Base-by-base conservation (phyloP, 2,329 filamentous ascomycete genomes). In the Triangularia setosa region DNA sequence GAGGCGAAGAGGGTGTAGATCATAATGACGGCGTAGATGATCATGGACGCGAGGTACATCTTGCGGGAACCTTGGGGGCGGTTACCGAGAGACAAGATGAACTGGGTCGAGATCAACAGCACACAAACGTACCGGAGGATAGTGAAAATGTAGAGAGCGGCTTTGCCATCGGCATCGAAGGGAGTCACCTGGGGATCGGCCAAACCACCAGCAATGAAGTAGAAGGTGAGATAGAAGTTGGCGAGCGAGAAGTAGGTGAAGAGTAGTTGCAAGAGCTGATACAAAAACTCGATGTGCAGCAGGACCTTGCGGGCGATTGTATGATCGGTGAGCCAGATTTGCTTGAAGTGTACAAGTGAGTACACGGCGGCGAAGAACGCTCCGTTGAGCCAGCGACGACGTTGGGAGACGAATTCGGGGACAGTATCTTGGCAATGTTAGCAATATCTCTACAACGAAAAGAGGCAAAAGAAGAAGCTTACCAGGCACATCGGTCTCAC, bases 151-250 rank as follows among this genome's bases (percentile, higher is more conserved):
- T 90, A 87, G 69, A 87, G 86, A 58, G 91, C 94, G 68, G 96
- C 89, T 67, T 88, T 84, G 77, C 97, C 91, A 2, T 28, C 52
- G 40, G n/a, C 40, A 16, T 93, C 93, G 71, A 99, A 99, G 0
- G 96, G 96, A 76, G 99, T 95, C 69, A 96, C 82, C 25, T 81
- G 80, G 0, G 86, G 80, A 72, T 98, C 92, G 0, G 90, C 85
- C 16, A 99, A 84, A 48, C 93, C 96, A 53, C 95, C 95, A 23
- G 93, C 93, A 69, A 99, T 90, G 80, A 99, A 99, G 84, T 93
- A 99, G 80, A 99, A 99, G 64, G 93, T 96, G 60, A 99, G 88
- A 77, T 98, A 99, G 83, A 98, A 99, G 81, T 99, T 99, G 77
- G 94, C 93, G 48, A 99, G 87, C 11, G 94, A 97, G 81, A 99